Percentiles rank a stretch among this genome's conserved stretches.
These are phyloP conservation scores for Diaporthe humulicola DNA, from an alignment of 2,329 filamentous ascomycete genomes.

Conservation along the genomic window DNA sequence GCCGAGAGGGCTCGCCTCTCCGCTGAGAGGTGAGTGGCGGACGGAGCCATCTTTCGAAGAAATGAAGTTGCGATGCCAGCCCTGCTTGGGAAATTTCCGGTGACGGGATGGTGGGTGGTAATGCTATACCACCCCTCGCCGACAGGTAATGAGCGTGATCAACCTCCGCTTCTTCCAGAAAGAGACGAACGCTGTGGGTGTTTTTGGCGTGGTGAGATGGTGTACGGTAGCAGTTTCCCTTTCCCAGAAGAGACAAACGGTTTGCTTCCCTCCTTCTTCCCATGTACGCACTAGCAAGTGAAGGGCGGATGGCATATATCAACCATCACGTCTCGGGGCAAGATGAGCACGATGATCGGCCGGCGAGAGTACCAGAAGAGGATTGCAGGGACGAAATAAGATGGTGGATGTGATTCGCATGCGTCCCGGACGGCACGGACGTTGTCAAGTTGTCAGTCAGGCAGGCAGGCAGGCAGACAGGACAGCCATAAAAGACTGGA, in stretches of 20 bases:
- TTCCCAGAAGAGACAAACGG: constrained; percentile 16
- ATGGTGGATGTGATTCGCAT: constrained; percentile 12
- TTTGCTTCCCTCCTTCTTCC: not conserved
- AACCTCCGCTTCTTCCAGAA: not conserved
- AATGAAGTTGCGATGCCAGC: not conserved
- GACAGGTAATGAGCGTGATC: constrained; percentile 18
- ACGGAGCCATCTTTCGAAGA: not conserved
- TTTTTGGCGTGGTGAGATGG: not conserved
- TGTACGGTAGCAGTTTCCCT: not conserved
- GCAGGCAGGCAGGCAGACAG: not conserved
- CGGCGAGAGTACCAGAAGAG: constrained; percentile 13
- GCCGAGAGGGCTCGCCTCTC: constrained; percentile 9
- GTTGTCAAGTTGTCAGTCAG: constrained; percentile 15
- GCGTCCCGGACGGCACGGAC: constrained; percentile 26
- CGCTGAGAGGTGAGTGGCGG: not conserved
- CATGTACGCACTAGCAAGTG: constrained; percentile 12
- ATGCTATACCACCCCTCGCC: constrained; percentile 26
- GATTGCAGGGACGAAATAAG: not conserved
- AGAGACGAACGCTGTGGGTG: not conserved
- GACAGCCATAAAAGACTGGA: constrained; percentile 13
- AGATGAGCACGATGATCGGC: constrained; percentile 16
- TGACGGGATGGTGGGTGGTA: constrained; percentile 17
- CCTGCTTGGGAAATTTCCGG: constrained; percentile 10
- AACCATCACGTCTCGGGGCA: constrained; percentile 18
- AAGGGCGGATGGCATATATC: constrained; percentile 26